Conservation (phyloP, 2,329 filamentous ascomycete genomes). For the Xylaria multiplex region DNA sequence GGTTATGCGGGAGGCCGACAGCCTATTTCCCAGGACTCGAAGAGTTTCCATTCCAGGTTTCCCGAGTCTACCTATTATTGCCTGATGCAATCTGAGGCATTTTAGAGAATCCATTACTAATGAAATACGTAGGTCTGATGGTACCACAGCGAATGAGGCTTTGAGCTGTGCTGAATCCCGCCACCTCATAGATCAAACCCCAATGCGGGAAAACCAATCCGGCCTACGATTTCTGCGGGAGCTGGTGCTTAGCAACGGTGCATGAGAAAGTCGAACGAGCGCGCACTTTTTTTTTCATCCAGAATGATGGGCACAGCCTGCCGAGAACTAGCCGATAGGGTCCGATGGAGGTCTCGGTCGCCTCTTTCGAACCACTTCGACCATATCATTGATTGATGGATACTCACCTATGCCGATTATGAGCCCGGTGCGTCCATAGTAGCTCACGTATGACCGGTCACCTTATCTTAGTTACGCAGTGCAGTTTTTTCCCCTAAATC, state of each 20-base stretch:
- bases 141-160: not conserved
- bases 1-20: not conserved
- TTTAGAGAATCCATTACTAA: not conserved
- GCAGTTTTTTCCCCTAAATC: not conserved
- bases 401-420: not conserved
- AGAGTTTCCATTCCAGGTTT: not conserved
- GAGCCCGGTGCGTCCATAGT: not conserved
- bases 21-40: not conserved
- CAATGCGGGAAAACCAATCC: not conserved
- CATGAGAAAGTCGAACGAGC: not conserved
- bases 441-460: not conserved
- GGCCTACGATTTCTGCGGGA: not conserved
- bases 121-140: not conserved
- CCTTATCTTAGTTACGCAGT: not conserved
- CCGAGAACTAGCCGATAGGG: constrained; percentile 12
- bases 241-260: not conserved
- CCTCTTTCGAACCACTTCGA: not conserved
- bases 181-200: not conserved
- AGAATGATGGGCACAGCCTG: not conserved
- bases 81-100: not conserved
- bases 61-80: not conserved
- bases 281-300: not conserved
- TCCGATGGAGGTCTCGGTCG: not conserved
- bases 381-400: not conserved
- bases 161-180: not conserved